A percentile compares a stretch with the other conserved stretches of the same genome.
Conservation (phyloP, 495 filamentous ascomycete species). For the Xylaria venustula region DNA sequence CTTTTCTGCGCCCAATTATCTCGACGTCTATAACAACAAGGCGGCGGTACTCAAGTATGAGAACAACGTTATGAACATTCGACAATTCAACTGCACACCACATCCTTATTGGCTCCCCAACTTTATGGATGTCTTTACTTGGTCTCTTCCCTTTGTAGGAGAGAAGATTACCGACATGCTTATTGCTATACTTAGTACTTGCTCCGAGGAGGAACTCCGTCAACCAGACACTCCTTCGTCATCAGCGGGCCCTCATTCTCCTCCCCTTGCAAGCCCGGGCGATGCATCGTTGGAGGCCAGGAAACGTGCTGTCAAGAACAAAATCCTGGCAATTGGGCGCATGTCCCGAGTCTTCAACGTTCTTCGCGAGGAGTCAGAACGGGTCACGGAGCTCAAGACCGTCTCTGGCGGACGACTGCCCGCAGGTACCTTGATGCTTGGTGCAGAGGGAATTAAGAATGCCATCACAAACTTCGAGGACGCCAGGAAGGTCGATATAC, state of each 20-base stretch:
- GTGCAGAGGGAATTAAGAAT: constrained; percentile 97
- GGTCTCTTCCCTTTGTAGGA: constrained; percentile 97
- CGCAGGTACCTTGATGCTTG: constrained; percentile 94
- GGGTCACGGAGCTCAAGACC: constrained; percentile 96
- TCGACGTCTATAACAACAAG: constrained; percentile 99
- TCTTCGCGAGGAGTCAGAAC: constrained; percentile 92
- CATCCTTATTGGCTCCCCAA: constrained; percentile 99
- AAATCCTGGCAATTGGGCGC: constrained; percentile 95
- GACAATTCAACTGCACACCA: constrained; percentile 98
- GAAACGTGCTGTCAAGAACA: constrained; percentile 96
- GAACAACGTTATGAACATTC: constrained; percentile 99
- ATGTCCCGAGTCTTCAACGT: constrained; percentile 98
- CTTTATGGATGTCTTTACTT: constrained; percentile 99
- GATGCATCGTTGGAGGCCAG: constrained; percentile 92
- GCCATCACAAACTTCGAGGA: constrained; percentile 98
- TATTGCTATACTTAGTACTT: constrained; percentile 95
- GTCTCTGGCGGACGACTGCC: constrained; percentile 90
- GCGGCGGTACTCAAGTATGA: constrained; percentile 98
- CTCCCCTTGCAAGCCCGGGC: constrained; percentile 52
- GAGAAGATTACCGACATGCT: constrained; percentile 99
- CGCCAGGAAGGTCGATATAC: constrained; percentile 94
- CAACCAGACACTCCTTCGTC: constrained; percentile 66
- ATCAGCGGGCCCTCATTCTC: constrained; percentile 68
- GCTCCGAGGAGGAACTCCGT: constrained; percentile 90
- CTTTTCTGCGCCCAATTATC: constrained; percentile 97